These are phyloP conservation scores for Stephanodiscus minutulus DNA, from an alignment of 108 stramenopile genomes.

Conservation along the genomic window DNA sequence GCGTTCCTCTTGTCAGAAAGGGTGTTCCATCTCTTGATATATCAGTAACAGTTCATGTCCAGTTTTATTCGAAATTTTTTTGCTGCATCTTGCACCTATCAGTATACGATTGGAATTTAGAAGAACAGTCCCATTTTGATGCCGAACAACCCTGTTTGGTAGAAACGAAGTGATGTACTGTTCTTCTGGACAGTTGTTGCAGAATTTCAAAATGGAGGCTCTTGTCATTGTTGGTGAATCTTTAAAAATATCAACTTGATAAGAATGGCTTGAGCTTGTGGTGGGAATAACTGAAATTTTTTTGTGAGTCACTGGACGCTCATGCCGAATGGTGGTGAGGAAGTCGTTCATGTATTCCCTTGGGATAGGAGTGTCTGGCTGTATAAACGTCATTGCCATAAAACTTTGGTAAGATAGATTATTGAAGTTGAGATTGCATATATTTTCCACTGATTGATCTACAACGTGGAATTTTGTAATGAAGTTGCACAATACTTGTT, in stretches of 20 bases:
- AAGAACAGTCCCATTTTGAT: not conserved
- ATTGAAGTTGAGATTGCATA: too few relatives aligned
- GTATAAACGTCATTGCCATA: not conserved
- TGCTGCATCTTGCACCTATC: not conserved
- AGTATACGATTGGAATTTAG: not conserved
- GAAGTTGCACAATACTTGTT: not conserved
- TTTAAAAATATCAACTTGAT: not conserved
- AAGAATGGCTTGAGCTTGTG: not conserved
- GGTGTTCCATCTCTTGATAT: constrained; percentile 1
- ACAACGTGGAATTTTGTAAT: too few relatives aligned
- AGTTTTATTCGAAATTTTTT: not conserved
- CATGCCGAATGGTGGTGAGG: not conserved
- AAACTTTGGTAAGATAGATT: too few relatives aligned
- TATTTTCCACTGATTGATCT: too few relatives aligned
- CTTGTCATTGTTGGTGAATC: constrained; percentile 1
- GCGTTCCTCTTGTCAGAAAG: not conserved
- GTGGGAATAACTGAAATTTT: not conserved
- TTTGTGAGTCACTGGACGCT: not conserved
- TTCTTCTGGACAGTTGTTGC: not conserved
- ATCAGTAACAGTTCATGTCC: not conserved
- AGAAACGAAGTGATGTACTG: constrained; percentile 2
- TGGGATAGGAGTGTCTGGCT: not conserved
- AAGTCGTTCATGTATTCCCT: not conserved
- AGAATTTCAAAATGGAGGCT: not conserved
- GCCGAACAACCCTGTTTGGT: not conserved